A percentile compares a stretch with the other conserved stretches of the same genome.
These are phyloP conservation scores for Herpotrichia juniperi DNA, from an alignment of 2,329 filamentous ascomycete species.

Conservation along the genomic window DNA sequence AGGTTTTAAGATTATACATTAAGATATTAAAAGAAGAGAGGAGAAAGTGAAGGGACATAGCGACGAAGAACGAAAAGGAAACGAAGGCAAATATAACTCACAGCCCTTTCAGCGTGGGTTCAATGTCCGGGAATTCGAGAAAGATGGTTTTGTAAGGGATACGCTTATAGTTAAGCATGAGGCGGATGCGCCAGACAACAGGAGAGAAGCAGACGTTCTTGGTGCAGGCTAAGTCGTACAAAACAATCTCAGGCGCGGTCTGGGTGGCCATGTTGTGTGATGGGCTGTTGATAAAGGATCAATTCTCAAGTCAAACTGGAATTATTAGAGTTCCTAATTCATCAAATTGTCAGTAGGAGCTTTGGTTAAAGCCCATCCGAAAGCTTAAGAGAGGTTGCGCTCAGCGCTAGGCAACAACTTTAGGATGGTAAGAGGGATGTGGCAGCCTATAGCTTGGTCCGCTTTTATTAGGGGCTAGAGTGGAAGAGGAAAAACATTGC, in stretches of 20 bases:
- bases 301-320: too few species aligned
- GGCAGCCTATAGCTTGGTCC: too few species aligned
- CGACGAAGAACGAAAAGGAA: constrained; percentile 6
- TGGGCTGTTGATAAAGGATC: too few species aligned
- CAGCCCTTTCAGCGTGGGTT: constrained; percentile 49
- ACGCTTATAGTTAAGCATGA: constrained; percentile 53
- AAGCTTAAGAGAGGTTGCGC: too few species aligned
- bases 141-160: constrained; percentile 51
- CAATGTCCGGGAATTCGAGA: constrained; percentile 53
- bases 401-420: too few species aligned
- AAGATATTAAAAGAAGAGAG: not conserved
- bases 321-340: too few species aligned
- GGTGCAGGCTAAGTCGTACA: constrained; percentile 51
- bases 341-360: too few species aligned
- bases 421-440: too few species aligned
- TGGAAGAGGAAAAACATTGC: too few species aligned
- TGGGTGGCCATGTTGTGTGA: constrained; percentile 1
- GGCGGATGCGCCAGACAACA: constrained; percentile 50
- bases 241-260: constrained; percentile 43
- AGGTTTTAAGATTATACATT: constrained; percentile 6
- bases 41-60: constrained; percentile 2
- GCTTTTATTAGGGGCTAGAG: too few species aligned
- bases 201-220: constrained; percentile 52
- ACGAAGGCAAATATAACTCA: constrained; percentile 27
- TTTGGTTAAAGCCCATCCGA: too few species aligned